These are phyloP conservation scores for Paramecium octaurelia DNA, from an alignment of 73 alveolate genomes.

Conservation along the genomic window DNA sequence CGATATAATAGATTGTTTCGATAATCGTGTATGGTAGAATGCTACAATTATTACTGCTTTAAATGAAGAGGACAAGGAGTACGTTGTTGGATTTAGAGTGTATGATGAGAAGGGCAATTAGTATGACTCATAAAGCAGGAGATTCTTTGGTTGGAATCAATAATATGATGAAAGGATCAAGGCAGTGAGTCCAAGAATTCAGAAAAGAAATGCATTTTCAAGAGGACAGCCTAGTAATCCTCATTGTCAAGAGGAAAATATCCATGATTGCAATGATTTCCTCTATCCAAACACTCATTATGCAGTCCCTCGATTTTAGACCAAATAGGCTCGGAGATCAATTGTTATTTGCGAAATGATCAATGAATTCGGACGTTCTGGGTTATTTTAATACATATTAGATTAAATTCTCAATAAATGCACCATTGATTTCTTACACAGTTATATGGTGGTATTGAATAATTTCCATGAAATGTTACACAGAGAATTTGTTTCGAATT, in stretches of 20 bases:
- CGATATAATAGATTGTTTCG: constrained; percentile 77
- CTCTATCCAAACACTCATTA: constrained; percentile 54
- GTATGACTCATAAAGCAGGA: constrained; percentile 68
- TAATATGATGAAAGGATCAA: constrained; percentile 85
- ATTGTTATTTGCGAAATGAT: constrained; percentile 63
- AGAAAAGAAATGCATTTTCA: neutral
- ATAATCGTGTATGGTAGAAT: constrained; percentile 62
- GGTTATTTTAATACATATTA: constrained; percentile 69
- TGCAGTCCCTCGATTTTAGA: constrained; percentile 71
- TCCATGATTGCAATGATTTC: constrained; percentile 72
- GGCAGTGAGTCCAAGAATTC: constrained; percentile 73
- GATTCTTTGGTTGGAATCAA: constrained; percentile 83
- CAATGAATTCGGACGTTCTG: constrained; percentile 68
- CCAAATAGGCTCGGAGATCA: constrained; percentile 66
- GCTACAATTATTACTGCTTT: constrained; percentile 39
- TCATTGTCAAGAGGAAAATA: constrained; percentile 45
- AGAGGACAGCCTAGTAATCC: neutral
- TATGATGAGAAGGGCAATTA: constrained; percentile 74
- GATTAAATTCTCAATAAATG: constrained; percentile 63
- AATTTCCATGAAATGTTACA: constrained; percentile 64
- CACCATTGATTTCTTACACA: constrained; percentile 63
- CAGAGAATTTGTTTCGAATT: constrained; percentile 63
- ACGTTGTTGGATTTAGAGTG: constrained; percentile 76
- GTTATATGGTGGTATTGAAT: constrained; percentile 68
- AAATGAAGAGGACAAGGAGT: neutral